Base-by-base conservation (phyloP, 441 rosid genomes). In the Iberis amara region DNA sequence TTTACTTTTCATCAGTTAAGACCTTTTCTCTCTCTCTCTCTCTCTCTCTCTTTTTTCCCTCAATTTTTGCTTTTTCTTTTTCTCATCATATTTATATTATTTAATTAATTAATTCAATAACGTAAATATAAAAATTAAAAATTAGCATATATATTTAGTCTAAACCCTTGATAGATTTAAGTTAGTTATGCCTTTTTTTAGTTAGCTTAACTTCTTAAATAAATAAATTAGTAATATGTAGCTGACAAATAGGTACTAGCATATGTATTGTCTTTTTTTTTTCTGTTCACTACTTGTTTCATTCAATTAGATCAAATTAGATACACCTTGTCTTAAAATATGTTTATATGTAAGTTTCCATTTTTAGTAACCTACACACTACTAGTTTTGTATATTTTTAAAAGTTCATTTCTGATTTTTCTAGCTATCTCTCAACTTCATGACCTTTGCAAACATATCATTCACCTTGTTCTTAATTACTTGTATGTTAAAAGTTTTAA, bases 1-100 rank as follows among this genome's bases (percentile, higher is more conserved):
- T 65, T 48, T 40, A 79, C 91, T 18, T 85, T 85, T 75, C 89
- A 81, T 68, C 92, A 89, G 96, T 83, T 80, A 67, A 74, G 83
- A 66, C 59, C 66, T 47, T 51, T 59, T n/a, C 64, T 57, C 57
- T 43, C 51, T 46, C 40, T 31, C 33, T 40, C 8, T 35, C 2
- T 24, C 27, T 24, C 27, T n/a, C n/a, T n/a, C n/a, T n/a, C 33
- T 30, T 30, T 31, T 62, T 10, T 31, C 31, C 6, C 45, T 57
- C 41, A 7, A 44, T 49, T 6, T 57, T 49, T 51, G 47, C 45
- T 28, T 33, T n/a, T 0, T 40, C 8, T 35, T 1, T 2, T 4
- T 24, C 27, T 26, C 30, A 3, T 6, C 4, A 26, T 31, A 31
- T 31, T 31, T 31, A 2, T 31, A 26, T 3, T 2, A 7, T 8